Evolutionary conservation across 1,139 yeast species (phyloP).

Genomic region (Lodderomyces jiufengensis): DNA sequence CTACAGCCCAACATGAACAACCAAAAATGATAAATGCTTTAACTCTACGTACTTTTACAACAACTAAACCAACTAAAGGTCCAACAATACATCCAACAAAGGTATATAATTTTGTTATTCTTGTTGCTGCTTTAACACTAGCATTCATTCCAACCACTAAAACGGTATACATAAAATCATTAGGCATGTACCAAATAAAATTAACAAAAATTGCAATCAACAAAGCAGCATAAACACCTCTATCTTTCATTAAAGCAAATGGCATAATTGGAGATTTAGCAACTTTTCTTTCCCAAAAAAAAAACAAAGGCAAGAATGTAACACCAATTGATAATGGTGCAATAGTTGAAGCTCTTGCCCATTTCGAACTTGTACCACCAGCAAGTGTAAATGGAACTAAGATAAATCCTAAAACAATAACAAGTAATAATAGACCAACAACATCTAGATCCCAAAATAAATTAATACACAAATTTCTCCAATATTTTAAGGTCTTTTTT

Average conservation of each 20-base stretch:
- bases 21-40: conserved; percentile 64
- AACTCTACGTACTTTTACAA: conserved; percentile 49
- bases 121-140: conserved; percentile 56
- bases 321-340: conserved; percentile 67
- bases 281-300: conserved; percentile 50
- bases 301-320: conserved; percentile 50
- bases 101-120: conserved; percentile 60
- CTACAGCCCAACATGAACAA: conserved; percentile 36
- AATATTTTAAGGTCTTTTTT: conserved; percentile 12
- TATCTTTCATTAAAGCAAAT: conserved; percentile 51
- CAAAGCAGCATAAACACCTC: conserved; percentile 57
- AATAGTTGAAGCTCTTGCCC: conserved; percentile 52
- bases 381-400: conserved; percentile 54
- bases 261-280: conserved; percentile 62
- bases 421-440: conserved; percentile 48
- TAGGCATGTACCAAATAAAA: conserved; percentile 64
- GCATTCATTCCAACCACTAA: conserved; percentile 60
- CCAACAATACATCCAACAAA: conserved; percentile 65
- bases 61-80: conserved; percentile 52
- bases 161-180: conserved; percentile 63
- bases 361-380: conserved; percentile 50
- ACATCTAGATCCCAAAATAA: conserved; percentile 52
- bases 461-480: conserved; percentile 18
- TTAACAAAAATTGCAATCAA: conserved; percentile 51
- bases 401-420: conserved; percentile 52